phyloP scores from a whole-genome alignment of 2,329 filamentous ascomycete species.

The Nemania bipapillata region DNA sequence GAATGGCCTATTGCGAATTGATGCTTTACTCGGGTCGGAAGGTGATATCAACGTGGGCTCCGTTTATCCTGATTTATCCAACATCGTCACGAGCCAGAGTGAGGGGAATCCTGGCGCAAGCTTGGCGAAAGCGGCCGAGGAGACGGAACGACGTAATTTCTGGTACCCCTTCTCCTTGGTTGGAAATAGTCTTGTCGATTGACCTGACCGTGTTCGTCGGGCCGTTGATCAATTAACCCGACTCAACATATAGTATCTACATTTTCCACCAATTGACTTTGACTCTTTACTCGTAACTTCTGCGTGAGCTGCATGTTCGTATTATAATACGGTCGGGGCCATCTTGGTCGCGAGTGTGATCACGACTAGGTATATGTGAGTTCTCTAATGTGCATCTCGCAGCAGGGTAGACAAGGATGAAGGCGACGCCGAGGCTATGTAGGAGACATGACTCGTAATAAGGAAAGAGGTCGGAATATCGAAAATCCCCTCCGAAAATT shows the following conservation, averaged over 20 bases:
- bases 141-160: slow-evolving; percentile 2
- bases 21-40: slow-evolving; percentile 9
- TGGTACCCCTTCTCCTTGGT: background rate
- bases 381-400: background rate
- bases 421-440: background rate
- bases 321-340: background rate
- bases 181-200: slow-evolving; percentile 12
- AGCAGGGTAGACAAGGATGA: background rate
- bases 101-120: slow-evolving; percentile 26
- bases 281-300: background rate
- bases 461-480: background rate
- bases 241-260: background rate
- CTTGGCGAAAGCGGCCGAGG: slow-evolving; percentile 15
- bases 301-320: background rate
- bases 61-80: slow-evolving; percentile 37
- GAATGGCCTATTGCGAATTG: background rate
- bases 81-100: slow-evolving; percentile 4
- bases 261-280: slow-evolving; percentile 1
- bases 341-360: background rate
- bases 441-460: background rate
- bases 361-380: background rate
- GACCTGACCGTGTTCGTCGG: background rate
- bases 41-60: slow-evolving; percentile 9
- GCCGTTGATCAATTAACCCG: slow-evolving; percentile 9
- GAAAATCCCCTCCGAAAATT: background rate